Base-by-base conservation (phyloP, 352 stramenopile species). In the Phytophthora sansomeana region DNA sequence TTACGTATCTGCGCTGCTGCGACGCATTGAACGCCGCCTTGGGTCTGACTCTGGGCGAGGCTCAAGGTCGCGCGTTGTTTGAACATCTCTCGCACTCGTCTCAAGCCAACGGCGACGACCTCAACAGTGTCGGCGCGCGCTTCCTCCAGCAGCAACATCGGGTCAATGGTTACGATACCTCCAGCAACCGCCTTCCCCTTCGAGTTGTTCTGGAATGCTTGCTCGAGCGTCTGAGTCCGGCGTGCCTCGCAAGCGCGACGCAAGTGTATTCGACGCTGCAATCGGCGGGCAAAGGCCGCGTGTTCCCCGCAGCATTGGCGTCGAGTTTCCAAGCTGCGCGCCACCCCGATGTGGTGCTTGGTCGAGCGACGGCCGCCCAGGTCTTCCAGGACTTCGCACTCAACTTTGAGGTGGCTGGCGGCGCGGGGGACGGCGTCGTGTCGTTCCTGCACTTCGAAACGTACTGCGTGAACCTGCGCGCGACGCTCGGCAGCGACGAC, bases 321-420 rank as follows among this genome's bases (percentile, higher is more conserved):
- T 75, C 73, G 47, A 87, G 81, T 56, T 93, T 90, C 62, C 71
- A 89, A 46, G 81, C 83, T 6, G 56, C 63, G 0, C 74, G 75
- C 17, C 85, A 92, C 59, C 80, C 81, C 5, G 77, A 87, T 53
- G 85, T 92, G 28, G 61, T 76, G 44, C 70, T 91, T 1, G 85
- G 85, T 0, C 67, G 87, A 1, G 41, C 52, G 5, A 55, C 68
- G 0, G 64, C 69, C 0, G 70, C 70, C 1, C 58, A 82, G 1
- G 75, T 84, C 5, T 94, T 92, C 62, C 79, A 91, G 52, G 83
- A 92, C 53, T 93, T 93, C 66, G 85, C 85, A 0, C 33, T 72
- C 32, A 88, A 75, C 61, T 81, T 93, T 43, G 85, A 93, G 53
- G 52, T 93, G 41, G 73, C 83, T 1, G 49, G 54, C 19, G 67